phyloP scores from a whole-genome alignment of 2,329 filamentous ascomycete genomes.

The Teratosphaeria zuluensis region DNA sequence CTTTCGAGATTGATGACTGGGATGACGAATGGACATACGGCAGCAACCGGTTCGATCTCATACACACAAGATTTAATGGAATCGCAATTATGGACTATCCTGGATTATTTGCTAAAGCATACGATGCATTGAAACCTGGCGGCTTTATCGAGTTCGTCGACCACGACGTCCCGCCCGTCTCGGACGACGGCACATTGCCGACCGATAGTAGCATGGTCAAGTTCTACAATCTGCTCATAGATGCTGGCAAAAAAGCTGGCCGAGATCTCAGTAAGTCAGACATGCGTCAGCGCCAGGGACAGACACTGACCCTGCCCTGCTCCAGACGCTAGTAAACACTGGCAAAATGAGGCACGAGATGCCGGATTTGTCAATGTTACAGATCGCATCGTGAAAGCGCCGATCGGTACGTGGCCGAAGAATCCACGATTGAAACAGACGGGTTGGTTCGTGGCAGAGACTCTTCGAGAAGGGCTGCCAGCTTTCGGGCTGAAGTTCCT shows the following conservation, averaged over 20 bases:
- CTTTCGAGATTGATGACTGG: conserved; percentile 24
- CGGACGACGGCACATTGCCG: conserved; percentile 31
- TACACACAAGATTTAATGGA: conserved; percentile 31
- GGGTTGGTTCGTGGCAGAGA: conserved; percentile 8
- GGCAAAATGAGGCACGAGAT: background rate
- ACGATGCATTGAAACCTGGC: conserved; percentile 29
- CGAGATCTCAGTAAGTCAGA: conserved; percentile 7
- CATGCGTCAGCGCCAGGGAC: conserved; percentile 1
- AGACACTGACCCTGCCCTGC: background rate
- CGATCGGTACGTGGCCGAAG: conserved; percentile 22
- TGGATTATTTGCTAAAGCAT: conserved; percentile 22
- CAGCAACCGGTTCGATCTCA: conserved; percentile 30
- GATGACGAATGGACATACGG: conserved; percentile 28
- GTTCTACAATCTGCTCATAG: conserved; percentile 13
- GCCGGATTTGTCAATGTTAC: conserved; percentile 19
- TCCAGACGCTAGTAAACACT: background rate
- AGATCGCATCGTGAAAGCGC: conserved; percentile 14
- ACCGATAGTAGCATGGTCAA: conserved; percentile 12
- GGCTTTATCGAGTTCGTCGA: conserved; percentile 37
- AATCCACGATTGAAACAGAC: conserved; percentile 19
- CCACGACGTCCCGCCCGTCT: conserved; percentile 29
- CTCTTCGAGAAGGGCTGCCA: conserved; percentile 31
- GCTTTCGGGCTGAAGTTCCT: conserved; percentile 36
- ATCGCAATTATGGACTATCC: conserved; percentile 15
- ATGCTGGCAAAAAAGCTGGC: conserved; percentile 11